Evolutionary conservation across 495 filamentous ascomycete genomes (phyloP).

Genomic region (Cercophora sp.): DNA sequence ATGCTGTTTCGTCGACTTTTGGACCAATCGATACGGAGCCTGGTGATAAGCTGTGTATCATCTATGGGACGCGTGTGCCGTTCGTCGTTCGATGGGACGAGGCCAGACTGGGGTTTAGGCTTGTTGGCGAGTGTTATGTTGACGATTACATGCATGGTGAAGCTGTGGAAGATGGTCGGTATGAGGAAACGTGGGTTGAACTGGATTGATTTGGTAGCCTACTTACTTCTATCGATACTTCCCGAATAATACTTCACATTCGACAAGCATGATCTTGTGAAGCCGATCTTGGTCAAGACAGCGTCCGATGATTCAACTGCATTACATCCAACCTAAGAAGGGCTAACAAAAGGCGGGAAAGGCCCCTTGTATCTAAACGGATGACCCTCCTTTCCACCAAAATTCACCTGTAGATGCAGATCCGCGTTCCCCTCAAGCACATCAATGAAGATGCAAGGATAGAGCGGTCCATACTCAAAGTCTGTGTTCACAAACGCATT

Average conservation of each 20-base stretch:
- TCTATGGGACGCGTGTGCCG: background rate
- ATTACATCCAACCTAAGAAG: too few species aligned
- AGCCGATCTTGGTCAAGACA: too few species aligned
- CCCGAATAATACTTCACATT: too few species aligned
- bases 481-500: background rate
- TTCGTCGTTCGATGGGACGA: background rate
- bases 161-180: background rate
- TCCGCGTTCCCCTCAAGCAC: background rate
- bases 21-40: background rate
- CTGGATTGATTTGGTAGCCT: too few species aligned
- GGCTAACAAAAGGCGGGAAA: background rate
- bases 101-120: background rate
- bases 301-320: background rate
- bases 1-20: background rate
- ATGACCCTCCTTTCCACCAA: background rate
- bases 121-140: conserved; percentile 12
- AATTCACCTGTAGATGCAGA: background rate
- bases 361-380: background rate
- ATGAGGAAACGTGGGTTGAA: background rate
- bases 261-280: too few species aligned
- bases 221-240: too few species aligned
- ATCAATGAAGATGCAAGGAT: background rate
- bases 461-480: background rate
- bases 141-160: conserved; percentile 3
- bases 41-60: background rate